phyloP scores from a whole-genome alignment of 306 rosid genomes.

The Mimosa pudica region DNA sequence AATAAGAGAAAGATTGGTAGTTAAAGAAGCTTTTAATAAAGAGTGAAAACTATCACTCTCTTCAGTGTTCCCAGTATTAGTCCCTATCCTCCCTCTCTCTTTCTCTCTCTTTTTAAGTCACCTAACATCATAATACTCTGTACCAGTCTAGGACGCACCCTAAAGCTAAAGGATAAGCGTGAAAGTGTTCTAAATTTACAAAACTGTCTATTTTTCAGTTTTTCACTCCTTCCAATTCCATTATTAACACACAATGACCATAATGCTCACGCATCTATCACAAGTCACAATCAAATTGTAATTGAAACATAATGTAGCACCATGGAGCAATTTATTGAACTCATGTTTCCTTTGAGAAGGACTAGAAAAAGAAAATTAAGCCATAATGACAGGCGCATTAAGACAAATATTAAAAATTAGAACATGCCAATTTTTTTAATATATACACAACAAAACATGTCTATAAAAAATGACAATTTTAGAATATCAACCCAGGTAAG shows the following conservation, averaged over 20 bases:
- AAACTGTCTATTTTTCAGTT: conserved; percentile 9
- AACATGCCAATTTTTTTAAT: too few species aligned
- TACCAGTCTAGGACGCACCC: conserved; percentile 13
- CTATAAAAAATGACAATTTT: background rate
- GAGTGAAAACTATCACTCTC: conserved; percentile 56
- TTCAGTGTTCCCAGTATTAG: conserved; percentile 47
- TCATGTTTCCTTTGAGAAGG: background rate
- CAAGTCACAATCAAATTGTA: conserved; percentile 24
- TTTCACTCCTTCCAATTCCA: conserved; percentile 7
- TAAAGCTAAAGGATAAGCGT: conserved; percentile 23
- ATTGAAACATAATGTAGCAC: conserved; percentile 10
- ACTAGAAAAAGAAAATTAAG: background rate
- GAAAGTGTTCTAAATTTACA: conserved; percentile 23
- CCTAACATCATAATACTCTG: conserved; percentile 14
- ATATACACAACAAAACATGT: background rate
- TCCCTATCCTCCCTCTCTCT: conserved; percentile 27
- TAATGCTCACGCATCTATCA: conserved; percentile 18
- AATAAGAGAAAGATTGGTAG: conserved; percentile 87
- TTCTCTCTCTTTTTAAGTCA: conserved; percentile 4
- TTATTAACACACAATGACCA: conserved; percentile 11
- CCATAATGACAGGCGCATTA: background rate
- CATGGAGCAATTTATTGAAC: background rate
- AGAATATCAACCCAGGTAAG: background rate
- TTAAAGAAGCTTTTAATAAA: conserved; percentile 84
- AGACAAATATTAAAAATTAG: background rate